A percentile compares a stretch with the other conserved stretches of the same genome.
Evolutionary conservation across 2,329 filamentous ascomycete genomes (phyloP).

Genomic region (Macrophomina tecta): DNA sequence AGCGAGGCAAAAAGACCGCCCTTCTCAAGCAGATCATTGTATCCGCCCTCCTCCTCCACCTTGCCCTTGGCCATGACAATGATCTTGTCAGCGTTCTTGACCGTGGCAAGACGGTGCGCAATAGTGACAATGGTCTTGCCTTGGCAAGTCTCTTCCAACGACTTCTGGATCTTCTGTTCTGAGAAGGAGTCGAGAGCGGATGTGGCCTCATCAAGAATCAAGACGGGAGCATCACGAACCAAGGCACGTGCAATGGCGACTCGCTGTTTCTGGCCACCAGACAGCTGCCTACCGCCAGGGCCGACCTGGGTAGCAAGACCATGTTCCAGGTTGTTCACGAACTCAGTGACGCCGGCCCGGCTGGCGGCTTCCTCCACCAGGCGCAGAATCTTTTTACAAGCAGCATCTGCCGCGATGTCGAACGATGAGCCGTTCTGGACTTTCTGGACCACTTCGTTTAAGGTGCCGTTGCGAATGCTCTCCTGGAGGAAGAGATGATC

Average conservation of each 20-base stretch:
- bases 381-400: conserved; percentile 4
- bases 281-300: conserved; percentile 80
- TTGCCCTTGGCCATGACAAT: conserved; percentile 48
- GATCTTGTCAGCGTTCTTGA: conserved; percentile 48
- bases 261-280: conserved; percentile 92
- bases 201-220: conserved; percentile 52
- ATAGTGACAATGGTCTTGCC: conserved; percentile 50
- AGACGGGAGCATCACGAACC: conserved; percentile 85
- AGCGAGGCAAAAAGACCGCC: conserved; percentile 49
- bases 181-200: conserved; percentile 28
- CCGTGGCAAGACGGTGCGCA: conserved; percentile 48
- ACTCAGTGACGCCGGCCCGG: conserved; percentile 9
- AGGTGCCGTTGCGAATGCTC: not conserved
- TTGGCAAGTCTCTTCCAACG: conserved; percentile 64
- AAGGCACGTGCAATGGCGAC: conserved; percentile 91
- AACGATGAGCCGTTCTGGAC: conserved; percentile 51
- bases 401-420: not conserved
- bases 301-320: conserved; percentile 85
- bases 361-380: conserved; percentile 3
- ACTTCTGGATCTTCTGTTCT: conserved; percentile 70
- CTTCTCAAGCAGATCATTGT: conserved; percentile 46
- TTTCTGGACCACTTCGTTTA: conserved; percentile 30
- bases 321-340: conserved; percentile 18
- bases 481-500: conserved; percentile 10
- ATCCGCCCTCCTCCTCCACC: conserved; percentile 47